Conservation (phyloP, 2,329 filamentous ascomycete genomes). For the Trichoderma sp. region DNA sequence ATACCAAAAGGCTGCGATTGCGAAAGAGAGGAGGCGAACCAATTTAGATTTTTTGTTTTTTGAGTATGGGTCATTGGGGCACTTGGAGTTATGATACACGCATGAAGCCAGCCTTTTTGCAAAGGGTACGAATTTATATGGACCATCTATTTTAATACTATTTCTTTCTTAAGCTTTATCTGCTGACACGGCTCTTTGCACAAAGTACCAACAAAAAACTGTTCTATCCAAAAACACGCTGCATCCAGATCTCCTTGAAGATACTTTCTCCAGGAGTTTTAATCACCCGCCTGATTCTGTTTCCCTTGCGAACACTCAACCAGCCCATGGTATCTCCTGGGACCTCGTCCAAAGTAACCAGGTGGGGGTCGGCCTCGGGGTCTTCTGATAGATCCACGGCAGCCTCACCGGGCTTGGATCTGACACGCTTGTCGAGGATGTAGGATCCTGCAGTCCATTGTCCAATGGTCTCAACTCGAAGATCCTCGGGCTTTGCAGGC, state of each 20-base stretch:
- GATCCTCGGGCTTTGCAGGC: conserved; percentile 68
- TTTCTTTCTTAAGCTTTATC: background rate
- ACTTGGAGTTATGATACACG: conserved; percentile 4
- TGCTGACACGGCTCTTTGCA: conserved; percentile 24
- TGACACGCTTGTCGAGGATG: conserved; percentile 71
- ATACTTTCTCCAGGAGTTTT: conserved; percentile 65
- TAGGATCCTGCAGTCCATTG: conserved; percentile 97
- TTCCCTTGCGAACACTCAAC: conserved; percentile 73
- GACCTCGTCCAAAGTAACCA: conserved; percentile 50
- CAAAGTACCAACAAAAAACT: background rate
- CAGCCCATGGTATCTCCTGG: conserved; percentile 74
- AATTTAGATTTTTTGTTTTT: background rate
- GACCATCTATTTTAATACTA: conserved; percentile 4
- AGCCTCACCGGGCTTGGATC: conserved; percentile 53
- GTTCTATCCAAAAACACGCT: conserved; percentile 59
- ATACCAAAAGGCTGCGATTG: background rate
- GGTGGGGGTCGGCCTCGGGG: conserved; percentile 42
- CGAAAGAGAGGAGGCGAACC: background rate
- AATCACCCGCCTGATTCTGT: conserved; percentile 75
- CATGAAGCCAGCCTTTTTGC: conserved; percentile 12
- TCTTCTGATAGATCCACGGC: conserved; percentile 44
- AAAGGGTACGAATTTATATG: conserved; percentile 25
- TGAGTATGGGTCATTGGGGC: background rate
- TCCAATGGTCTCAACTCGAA: conserved; percentile 83
- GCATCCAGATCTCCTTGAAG: conserved; percentile 67